Evolutionary conservation across 805 yeast genomes (phyloP).

Genomic region (Starmerella powellii): DNA sequence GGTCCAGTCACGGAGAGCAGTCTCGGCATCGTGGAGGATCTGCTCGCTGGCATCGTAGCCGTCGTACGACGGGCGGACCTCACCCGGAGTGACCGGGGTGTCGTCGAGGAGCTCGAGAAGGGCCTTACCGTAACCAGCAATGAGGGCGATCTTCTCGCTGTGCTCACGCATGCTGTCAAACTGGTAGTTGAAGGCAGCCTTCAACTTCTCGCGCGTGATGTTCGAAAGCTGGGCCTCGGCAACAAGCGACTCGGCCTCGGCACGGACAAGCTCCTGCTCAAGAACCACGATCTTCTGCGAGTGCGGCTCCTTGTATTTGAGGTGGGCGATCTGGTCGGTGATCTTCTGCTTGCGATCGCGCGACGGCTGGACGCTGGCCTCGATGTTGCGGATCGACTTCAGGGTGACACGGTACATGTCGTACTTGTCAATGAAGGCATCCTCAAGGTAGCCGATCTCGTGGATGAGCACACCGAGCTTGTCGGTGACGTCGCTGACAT

Average conservation of each 20-base stretch:
- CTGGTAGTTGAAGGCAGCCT: slow-evolving; percentile 94
- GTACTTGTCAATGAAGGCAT: slow-evolving; percentile 94
- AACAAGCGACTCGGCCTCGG: slow-evolving; percentile 96
- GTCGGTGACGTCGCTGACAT: slow-evolving; percentile 92
- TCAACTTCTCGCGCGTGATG: slow-evolving; percentile 94
- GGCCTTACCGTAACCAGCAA: slow-evolving; percentile 98
- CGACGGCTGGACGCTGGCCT: slow-evolving; percentile 94
- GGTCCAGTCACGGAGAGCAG: slow-evolving; percentile 93
- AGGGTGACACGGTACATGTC: slow-evolving; percentile 95
- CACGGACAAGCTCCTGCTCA: slow-evolving; percentile 97
- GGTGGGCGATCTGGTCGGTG: slow-evolving; percentile 93
- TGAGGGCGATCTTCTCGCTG: slow-evolving; percentile 89
- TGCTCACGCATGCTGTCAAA: slow-evolving; percentile 91
- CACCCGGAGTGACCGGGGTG: slow-evolving; percentile 97
- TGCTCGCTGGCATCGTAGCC: slow-evolving; percentile 98
- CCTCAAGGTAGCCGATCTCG: slow-evolving; percentile 96
- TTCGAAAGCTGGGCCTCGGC: slow-evolving; percentile 98
- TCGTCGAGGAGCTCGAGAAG: slow-evolving; percentile 90
- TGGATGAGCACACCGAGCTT: slow-evolving; percentile 89
- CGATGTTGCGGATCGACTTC: slow-evolving; percentile 90
- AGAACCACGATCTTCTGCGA: slow-evolving; percentile 89
- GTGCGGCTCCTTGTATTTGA: slow-evolving; percentile 96
- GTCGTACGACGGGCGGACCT: slow-evolving; percentile 94
- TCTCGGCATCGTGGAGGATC: slow-evolving; percentile 93
- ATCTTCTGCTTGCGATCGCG: slow-evolving; percentile 96